Evolutionary conservation across 345 rosid genomes (phyloP).

Genomic region (Gossypium bickii): DNA sequence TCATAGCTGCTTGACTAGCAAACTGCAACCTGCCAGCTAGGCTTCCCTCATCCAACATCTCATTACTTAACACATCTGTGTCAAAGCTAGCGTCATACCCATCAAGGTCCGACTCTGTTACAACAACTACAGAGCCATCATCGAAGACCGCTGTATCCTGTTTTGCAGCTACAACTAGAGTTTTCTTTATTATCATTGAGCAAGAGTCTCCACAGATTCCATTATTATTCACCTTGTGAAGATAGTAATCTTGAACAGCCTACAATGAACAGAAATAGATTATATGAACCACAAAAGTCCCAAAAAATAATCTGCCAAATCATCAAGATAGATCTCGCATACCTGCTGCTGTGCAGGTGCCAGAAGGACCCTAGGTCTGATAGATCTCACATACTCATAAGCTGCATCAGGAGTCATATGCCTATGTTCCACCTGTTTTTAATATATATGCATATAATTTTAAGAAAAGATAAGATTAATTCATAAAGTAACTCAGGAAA

Average conservation of each 20-base stretch:
- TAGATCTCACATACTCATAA: slow-evolving; percentile 51
- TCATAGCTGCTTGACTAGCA: slow-evolving; percentile 39
- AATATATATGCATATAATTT: background rate
- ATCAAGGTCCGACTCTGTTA: slow-evolving; percentile 49
- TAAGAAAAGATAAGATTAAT: background rate
- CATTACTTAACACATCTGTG: slow-evolving; percentile 17
- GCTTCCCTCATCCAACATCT: slow-evolving; percentile 31
- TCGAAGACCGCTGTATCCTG: slow-evolving; percentile 31
- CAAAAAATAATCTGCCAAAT: background rate
- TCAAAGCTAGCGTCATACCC: slow-evolving; percentile 40
- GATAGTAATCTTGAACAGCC: slow-evolving; percentile 46
- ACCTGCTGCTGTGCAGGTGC: slow-evolving; percentile 61
- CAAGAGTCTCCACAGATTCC: slow-evolving; percentile 3
- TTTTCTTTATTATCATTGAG: slow-evolving; percentile 8
- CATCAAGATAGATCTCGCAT: background rate
- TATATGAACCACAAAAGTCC: background rate
- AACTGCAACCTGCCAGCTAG: slow-evolving; percentile 39
- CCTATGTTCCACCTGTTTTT: slow-evolving; percentile 42
- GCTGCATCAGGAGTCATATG: slow-evolving; percentile 58
- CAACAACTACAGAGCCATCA: slow-evolving; percentile 40
- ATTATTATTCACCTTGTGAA: slow-evolving; percentile 23
- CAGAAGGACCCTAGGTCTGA: slow-evolving; percentile 57
- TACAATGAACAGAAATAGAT: slow-evolving; percentile 12
- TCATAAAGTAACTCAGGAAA: background rate
- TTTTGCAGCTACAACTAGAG: background rate